Conservation (phyloP, 306 rosid genomes). For the Ochetophila trinervis region DNA sequence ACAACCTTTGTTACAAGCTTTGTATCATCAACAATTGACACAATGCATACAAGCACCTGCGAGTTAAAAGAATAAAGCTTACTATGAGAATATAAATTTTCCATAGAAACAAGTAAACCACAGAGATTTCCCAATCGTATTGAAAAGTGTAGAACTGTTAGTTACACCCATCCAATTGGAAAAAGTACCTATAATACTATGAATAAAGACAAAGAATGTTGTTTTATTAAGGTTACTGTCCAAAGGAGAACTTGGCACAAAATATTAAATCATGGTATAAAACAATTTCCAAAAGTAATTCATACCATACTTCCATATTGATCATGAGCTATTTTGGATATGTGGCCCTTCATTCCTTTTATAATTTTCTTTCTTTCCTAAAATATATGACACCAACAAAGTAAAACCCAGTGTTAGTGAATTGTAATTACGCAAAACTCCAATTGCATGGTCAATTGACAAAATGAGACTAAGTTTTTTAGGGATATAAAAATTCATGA, state of each 20-base stretch:
- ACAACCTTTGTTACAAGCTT: constrained; percentile 78
- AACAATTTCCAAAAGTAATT: constrained; percentile 6
- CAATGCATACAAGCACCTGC: constrained; percentile 78
- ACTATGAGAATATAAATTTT: constrained; percentile 5
- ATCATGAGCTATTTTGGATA: constrained; percentile 66
- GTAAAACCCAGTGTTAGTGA: constrained; percentile 12
- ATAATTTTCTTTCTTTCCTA: constrained; percentile 94
- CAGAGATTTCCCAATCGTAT: constrained; percentile 1
- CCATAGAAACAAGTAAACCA: no score
- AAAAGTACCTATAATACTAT: neutral
- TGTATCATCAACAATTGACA: constrained; percentile 89
- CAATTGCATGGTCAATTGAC: neutral
- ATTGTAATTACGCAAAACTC: constrained; percentile 19
- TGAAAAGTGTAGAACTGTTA: neutral
- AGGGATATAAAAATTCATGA: neutral
- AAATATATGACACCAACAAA: constrained; percentile 25
- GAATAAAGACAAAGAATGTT: neutral
- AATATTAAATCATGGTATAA: neutral
- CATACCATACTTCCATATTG: constrained; percentile 81
- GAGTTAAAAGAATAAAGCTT: constrained; percentile 12
- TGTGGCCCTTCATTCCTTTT: constrained; percentile 84
- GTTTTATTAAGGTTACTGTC: neutral
- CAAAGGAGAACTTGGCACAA: no score
- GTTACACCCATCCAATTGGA: neutral
- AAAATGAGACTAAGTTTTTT: neutral